Evolutionary conservation across 495 filamentous ascomycete species (phyloP).

Genomic region (Penicillium subrubescens): DNA sequence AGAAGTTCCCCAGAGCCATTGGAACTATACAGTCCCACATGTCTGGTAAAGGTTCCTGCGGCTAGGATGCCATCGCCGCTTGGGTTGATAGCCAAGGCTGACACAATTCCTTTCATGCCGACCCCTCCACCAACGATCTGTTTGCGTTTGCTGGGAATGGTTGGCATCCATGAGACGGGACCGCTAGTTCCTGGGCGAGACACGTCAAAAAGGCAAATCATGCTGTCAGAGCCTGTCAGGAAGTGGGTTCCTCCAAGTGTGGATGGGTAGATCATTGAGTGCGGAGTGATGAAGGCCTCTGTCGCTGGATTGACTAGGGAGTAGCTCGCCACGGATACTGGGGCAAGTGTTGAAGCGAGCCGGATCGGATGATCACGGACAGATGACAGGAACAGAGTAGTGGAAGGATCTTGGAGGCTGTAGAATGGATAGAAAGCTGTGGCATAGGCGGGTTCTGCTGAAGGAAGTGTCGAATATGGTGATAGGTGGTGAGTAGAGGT

Average conservation of each 20-base stretch:
- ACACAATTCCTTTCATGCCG: slow-evolving; percentile 84
- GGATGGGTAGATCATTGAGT: slow-evolving; percentile 69
- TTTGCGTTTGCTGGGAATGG: slow-evolving; percentile 74
- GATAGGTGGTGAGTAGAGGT: slow-evolving; percentile 51
- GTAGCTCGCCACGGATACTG: slow-evolving; percentile 60
- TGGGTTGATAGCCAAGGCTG: slow-evolving; percentile 58
- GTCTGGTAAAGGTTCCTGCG: slow-evolving; percentile 78
- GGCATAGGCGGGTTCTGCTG: slow-evolving; percentile 71
- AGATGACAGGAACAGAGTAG: slow-evolving; percentile 69
- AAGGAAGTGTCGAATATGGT: slow-evolving; percentile 61
- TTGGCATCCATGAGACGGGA: slow-evolving; percentile 64
- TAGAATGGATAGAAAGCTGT: slow-evolving; percentile 74
- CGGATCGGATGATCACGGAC: slow-evolving; percentile 74
- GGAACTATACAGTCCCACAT: slow-evolving; percentile 75
- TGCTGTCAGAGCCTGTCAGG: slow-evolving; percentile 72
- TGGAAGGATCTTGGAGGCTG: slow-evolving; percentile 62
- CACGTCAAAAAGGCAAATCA: slow-evolving; percentile 78
- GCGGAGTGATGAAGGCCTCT: slow-evolving; percentile 75
- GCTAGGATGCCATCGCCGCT: slow-evolving; percentile 63
- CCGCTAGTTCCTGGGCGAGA: slow-evolving; percentile 60
- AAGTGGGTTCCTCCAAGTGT: slow-evolving; percentile 58
- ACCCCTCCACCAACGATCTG: slow-evolving; percentile 67
- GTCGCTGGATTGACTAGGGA: slow-evolving; percentile 71
- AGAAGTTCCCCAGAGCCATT: slow-evolving; percentile 66
- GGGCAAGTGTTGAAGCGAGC: slow-evolving; percentile 60